Percentiles rank a stretch among this genome's conserved stretches.
Conservation (phyloP, 495 filamentous ascomycete species). For the Penicillium parvum region DNA sequence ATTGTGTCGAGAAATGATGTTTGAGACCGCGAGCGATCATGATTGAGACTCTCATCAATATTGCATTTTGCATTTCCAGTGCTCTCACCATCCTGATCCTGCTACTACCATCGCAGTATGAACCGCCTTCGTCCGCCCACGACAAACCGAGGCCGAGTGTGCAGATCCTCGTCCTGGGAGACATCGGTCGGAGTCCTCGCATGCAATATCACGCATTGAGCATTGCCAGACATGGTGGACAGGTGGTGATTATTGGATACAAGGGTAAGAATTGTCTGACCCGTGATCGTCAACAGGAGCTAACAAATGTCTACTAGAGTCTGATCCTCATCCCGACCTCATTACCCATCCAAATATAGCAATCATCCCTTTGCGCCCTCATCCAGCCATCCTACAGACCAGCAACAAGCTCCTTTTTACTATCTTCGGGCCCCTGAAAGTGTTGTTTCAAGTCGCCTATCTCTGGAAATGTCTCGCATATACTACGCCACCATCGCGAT, state of each 20-base stretch:
- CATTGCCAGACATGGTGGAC: slow-evolving; percentile 75
- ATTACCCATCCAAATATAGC: slow-evolving; percentile 58
- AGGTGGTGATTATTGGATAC: slow-evolving; percentile 86
- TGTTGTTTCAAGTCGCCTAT: slow-evolving; percentile 69
- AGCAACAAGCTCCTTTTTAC: slow-evolving; percentile 73
- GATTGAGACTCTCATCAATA: slow-evolving; percentile 39
- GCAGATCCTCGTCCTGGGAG: slow-evolving; percentile 93
- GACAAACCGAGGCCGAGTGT: slow-evolving; percentile 39
- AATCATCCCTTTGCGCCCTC: slow-evolving; percentile 59
- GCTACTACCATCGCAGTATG: slow-evolving; percentile 50
- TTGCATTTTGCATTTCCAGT: slow-evolving; percentile 48
- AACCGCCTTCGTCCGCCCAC: slow-evolving; percentile 12
- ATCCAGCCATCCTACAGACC: slow-evolving; percentile 60
- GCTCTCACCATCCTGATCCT: slow-evolving; percentile 46
- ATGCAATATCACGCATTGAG: slow-evolving; percentile 99
- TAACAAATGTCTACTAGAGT: slow-evolving; percentile 39
- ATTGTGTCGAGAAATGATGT: no score
- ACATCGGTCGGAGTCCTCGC: slow-evolving; percentile 91
- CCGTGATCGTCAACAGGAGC: background rate
- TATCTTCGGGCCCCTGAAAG: slow-evolving; percentile 78
- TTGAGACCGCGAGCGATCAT: no score
- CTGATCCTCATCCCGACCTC: slow-evolving; percentile 73
- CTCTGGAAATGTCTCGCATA: slow-evolving; percentile 71
- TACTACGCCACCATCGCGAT: slow-evolving; percentile 62
- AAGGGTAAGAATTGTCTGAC: slow-evolving; percentile 48